phyloP scores from a whole-genome alignment of 345 rosid genomes.

The Chamaenerion angustifolium region DNA sequence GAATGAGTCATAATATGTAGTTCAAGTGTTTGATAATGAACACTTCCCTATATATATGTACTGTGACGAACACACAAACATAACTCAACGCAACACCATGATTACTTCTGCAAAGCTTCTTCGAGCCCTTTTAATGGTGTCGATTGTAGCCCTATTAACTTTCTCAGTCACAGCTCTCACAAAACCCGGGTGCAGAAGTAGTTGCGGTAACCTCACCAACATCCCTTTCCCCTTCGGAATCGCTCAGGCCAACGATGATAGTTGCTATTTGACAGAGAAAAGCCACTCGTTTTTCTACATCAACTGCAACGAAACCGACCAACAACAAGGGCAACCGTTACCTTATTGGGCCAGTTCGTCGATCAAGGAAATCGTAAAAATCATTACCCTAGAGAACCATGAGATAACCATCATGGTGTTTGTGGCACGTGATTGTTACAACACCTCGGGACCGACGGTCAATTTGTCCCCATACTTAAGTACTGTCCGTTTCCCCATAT shows the following conservation, averaged over 20 bases:
- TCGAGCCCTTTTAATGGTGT: too few relatives aligned
- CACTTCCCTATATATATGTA: too few relatives aligned
- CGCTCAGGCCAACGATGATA: conserved; percentile 3
- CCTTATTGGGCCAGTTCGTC: not conserved
- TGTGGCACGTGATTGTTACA: conserved; percentile 7
- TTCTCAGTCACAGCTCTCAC: not conserved
- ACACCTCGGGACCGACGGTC: not conserved
- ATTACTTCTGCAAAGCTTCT: too few relatives aligned
- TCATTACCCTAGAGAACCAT: conserved; percentile 15
- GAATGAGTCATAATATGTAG: too few relatives aligned
- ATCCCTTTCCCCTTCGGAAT: conserved; percentile 37
- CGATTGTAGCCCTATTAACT: too few relatives aligned
- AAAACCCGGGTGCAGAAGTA: conserved; percentile 13
- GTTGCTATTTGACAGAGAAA: conserved; percentile 9
- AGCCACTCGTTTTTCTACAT: not conserved
- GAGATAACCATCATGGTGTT: not conserved
- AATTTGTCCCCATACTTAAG: not conserved
- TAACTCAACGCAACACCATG: too few relatives aligned
- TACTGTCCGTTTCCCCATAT: conserved; percentile 7
- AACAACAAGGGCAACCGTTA: not conserved
- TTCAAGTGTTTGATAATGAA: too few relatives aligned
- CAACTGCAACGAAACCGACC: conserved; percentile 7
- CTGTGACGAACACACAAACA: too few relatives aligned
- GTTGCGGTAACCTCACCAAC: conserved; percentile 17
- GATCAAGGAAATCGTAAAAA: conserved; percentile 2